A percentile compares a stretch with the other conserved stretches of the same genome.
Evolutionary conservation across 2,329 filamentous ascomycete species (phyloP).

Genomic region (Penicillium aurantiogriseum): DNA sequence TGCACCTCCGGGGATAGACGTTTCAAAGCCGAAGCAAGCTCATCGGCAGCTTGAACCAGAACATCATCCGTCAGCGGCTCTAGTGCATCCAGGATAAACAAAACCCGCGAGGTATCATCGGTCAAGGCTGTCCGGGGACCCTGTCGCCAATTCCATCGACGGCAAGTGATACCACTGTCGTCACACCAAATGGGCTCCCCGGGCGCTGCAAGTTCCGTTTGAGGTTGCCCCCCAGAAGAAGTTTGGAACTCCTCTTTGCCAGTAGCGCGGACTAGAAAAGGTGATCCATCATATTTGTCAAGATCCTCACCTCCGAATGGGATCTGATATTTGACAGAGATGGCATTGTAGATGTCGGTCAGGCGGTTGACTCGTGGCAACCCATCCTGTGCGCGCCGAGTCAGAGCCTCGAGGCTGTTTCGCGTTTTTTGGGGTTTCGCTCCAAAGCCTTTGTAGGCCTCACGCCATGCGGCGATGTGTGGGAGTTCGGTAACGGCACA

Average conservation of each 20-base stretch:
- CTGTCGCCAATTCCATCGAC: conserved; percentile 44
- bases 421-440: conserved; percentile 40
- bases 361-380: conserved; percentile 40
- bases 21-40: too few relatives aligned
- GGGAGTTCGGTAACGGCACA: conserved; percentile 32
- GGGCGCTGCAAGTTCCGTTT: conserved; percentile 17
- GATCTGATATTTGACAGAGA: conserved; percentile 41
- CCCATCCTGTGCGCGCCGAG: conserved; percentile 33
- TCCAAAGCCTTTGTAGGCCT: conserved; percentile 41
- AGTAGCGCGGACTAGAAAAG: conserved; percentile 32
- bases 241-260: conserved; percentile 38
- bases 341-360: conserved; percentile 43
- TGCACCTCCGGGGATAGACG: too few relatives aligned
- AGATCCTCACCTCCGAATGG: conserved; percentile 42
- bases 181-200: conserved; percentile 45
- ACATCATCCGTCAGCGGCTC: too few relatives aligned
- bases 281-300: conserved; percentile 37
- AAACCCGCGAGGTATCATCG: too few relatives aligned
- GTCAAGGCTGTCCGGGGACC: conserved; percentile 31
- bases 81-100: too few relatives aligned
- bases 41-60: too few relatives aligned
- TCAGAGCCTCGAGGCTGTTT: conserved; percentile 39
- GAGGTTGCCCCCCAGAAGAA: conserved; percentile 28
- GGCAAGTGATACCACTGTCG: conserved; percentile 38
- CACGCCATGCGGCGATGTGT: conserved; percentile 40